These are phyloP conservation scores for Tylopilus sp. DNA, from an alignment of 768 basidiomycete genomes.

Conservation along the genomic window DNA sequence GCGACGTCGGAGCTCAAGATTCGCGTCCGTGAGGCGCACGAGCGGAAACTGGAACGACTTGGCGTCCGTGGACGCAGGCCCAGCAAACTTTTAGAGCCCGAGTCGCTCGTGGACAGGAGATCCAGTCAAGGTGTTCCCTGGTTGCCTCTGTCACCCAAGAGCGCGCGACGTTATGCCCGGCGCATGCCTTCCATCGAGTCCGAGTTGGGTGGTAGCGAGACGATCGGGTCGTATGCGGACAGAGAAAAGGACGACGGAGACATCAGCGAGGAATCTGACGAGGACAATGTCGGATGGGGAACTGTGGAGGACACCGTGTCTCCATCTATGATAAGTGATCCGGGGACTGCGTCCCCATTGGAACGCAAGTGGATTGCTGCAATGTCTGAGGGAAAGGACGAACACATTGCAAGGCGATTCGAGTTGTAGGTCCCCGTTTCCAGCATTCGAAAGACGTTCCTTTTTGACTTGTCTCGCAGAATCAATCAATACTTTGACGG, in stretches of 20 bases:
- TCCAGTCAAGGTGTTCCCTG: conserved; percentile 35
- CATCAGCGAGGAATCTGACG: conserved; percentile 41
- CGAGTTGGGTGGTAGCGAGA: conserved; percentile 39
- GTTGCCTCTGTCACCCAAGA: conserved; percentile 55
- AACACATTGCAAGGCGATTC: conserved; percentile 66
- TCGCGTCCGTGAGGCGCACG: conserved; percentile 50
- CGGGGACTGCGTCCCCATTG: conserved; percentile 72
- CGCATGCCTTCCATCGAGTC: conserved; percentile 48
- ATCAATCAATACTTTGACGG: conserved; percentile 95
- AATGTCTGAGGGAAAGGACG: conserved; percentile 84
- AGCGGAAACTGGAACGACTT: conserved; percentile 33
- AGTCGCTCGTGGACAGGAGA: conserved; percentile 17
- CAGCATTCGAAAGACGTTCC: background rate
- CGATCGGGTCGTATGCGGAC: conserved; percentile 25
- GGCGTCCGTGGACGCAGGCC: conserved; percentile 21
- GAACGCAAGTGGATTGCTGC: conserved; percentile 84
- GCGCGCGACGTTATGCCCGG: conserved; percentile 44
- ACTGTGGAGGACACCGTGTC: conserved; percentile 44
- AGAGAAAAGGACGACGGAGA: conserved; percentile 33
- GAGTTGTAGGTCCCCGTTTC: conserved; percentile 54
- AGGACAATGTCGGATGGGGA: conserved; percentile 48
- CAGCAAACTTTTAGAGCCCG: conserved; percentile 17
- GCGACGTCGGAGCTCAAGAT: conserved; percentile 75
- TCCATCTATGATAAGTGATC: conserved; percentile 76
- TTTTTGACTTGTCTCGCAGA: conserved; percentile 38